phyloP scores from a whole-genome alignment of 2,329 filamentous ascomycete genomes.

The Fusarium musae region DNA sequence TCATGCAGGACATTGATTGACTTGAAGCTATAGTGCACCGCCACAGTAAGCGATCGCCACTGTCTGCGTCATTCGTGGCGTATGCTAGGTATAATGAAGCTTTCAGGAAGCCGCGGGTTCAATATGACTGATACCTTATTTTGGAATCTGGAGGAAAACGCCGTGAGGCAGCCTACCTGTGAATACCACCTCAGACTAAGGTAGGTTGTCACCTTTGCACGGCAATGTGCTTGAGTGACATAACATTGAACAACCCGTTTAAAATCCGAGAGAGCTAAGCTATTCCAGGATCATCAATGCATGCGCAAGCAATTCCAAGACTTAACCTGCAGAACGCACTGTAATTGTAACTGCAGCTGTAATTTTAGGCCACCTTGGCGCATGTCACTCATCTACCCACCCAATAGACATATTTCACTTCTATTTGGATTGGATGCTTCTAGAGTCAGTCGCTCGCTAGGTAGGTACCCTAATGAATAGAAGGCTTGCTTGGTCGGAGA shows the following conservation, averaged over 20 bases:
- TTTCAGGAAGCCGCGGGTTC: not conserved
- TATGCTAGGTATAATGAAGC: not conserved
- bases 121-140: not conserved
- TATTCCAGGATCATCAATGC: conserved; percentile 5
- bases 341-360: not conserved
- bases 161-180: conserved; percentile 25
- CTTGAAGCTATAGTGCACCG: conserved; percentile 1
- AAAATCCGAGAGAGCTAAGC: not conserved
- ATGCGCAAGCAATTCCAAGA: conserved; percentile 6
- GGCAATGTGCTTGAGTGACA: not conserved
- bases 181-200: not conserved
- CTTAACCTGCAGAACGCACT: conserved; percentile 2
- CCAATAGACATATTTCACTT: not conserved
- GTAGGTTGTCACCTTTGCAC: not conserved
- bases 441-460: not conserved
- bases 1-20: not conserved
- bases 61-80: conserved; percentile 29
- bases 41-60: conserved; percentile 10
- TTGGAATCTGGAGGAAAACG: not conserved
- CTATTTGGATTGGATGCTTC: not conserved
- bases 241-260: not conserved
- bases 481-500: not conserved
- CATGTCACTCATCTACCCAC: not conserved
- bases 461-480: not conserved
- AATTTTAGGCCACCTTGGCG: conserved; percentile 12